These are phyloP conservation scores for Cercospora canescens DNA, from an alignment of 2,329 filamentous ascomycete species.

Conservation along the genomic window DNA sequence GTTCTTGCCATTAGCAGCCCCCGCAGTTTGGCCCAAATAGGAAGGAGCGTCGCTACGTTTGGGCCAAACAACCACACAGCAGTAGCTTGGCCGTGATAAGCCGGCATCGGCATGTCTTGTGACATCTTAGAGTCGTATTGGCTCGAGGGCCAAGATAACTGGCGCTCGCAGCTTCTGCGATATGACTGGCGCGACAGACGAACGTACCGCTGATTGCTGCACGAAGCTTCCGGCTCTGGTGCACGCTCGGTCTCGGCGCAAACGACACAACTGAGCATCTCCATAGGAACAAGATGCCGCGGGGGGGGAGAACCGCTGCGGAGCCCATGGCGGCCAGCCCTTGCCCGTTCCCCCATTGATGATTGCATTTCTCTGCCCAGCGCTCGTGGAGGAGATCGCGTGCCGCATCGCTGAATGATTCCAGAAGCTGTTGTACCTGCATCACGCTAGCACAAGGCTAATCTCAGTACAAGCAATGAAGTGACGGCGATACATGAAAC, in stretches of 20 bases:
- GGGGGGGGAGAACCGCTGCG: neutral
- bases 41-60: neutral
- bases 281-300: neutral
- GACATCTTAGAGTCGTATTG: slow-evolving; percentile 8
- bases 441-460: slow-evolving; percentile 4
- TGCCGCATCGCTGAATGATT: neutral
- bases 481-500: neutral
- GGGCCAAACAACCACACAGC: neutral
- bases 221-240: neutral
- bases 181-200: neutral
- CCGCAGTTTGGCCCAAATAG: neutral
- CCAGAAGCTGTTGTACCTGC: slow-evolving; percentile 7
- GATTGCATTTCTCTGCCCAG: neutral
- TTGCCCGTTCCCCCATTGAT: neutral
- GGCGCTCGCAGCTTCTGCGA: neutral
- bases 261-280: neutral
- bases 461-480: neutral
- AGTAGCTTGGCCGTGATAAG: slow-evolving; percentile 8
- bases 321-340: neutral
- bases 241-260: neutral
- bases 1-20: neutral
- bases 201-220: neutral
- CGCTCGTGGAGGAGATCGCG: neutral
- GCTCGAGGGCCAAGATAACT: neutral
- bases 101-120: slow-evolving; percentile 8